Evolutionary conservation across 2,329 filamentous ascomycete species (phyloP).

Genomic region (Alternaria tenuissima): DNA sequence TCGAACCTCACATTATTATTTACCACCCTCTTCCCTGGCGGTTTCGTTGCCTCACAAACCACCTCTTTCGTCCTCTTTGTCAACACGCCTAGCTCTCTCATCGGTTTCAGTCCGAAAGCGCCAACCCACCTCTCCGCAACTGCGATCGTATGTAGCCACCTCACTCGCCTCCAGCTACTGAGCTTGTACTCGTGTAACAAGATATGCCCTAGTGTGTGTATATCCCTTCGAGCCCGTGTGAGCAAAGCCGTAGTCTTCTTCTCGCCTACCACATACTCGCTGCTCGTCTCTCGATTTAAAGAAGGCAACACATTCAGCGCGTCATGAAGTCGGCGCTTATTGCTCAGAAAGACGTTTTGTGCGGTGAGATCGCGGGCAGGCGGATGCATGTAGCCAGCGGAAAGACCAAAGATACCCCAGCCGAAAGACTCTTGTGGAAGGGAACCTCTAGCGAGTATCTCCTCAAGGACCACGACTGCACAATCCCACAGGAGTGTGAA

Average conservation of each 20-base stretch:
- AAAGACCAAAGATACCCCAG: constrained; percentile 29
- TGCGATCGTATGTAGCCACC: constrained; percentile 28
- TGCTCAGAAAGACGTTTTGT: constrained; percentile 10
- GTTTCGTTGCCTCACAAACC: background rate
- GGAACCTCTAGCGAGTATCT: constrained; percentile 13
- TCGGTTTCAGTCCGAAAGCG: background rate
- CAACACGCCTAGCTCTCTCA: background rate
- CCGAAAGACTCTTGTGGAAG: constrained; percentile 27
- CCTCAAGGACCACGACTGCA: constrained; percentile 21
- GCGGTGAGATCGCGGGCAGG: background rate
- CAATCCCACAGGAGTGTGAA: constrained; percentile 25
- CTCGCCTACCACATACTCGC: background rate
- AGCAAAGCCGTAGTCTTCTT: constrained; percentile 8
- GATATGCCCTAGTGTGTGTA: constrained; percentile 27
- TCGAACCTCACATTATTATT: background rate
- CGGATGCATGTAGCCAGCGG: constrained; percentile 25
- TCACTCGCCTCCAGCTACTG: constrained; percentile 23
- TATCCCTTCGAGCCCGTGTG: constrained; percentile 21
- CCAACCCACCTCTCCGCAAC: constrained; percentile 30
- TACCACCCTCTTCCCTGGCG: background rate
- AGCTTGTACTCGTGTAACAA: constrained; percentile 26
- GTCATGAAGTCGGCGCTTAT: constrained; percentile 22
- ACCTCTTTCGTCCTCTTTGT: background rate
- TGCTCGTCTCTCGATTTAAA: constrained; percentile 8
- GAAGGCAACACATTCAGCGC: constrained; percentile 21